Percentiles rank a stretch among this genome's conserved stretches.
Conservation (phyloP, 2,329 filamentous ascomycete species). For the Botrytis tulipae region DNA sequence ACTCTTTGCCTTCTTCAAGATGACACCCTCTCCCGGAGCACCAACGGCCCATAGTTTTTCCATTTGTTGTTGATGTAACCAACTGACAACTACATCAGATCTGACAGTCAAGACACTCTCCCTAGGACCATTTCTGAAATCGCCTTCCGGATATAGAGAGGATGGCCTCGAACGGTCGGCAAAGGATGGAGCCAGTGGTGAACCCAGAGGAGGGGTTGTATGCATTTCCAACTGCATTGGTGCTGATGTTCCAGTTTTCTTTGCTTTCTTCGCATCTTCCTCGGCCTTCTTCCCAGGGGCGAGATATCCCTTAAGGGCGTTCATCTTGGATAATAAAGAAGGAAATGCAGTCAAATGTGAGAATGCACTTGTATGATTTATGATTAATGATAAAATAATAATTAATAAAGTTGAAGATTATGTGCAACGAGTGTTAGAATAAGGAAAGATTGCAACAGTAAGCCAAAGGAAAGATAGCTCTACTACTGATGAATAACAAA, state of each 20-base stretch:
- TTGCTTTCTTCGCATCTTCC: neutral
- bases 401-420: neutral
- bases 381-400: neutral
- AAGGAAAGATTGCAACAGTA: neutral
- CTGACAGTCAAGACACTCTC: conserved; percentile 53
- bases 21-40: conserved; percentile 51
- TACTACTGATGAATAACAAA: neutral
- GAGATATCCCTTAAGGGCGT: conserved; percentile 21
- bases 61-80: conserved; percentile 60
- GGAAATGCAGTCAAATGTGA: neutral
- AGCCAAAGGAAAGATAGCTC: conserved; percentile 4
- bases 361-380: neutral
- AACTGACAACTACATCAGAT: conserved; percentile 62
- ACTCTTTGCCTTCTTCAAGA: conserved; percentile 52
- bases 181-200: neutral
- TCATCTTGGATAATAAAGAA: conserved; percentile 12
- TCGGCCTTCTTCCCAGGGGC: conserved; percentile 18
- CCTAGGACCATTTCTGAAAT: conserved; percentile 44
- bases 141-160: conserved; percentile 42
- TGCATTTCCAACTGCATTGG: neutral
- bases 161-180: conserved; percentile 21
- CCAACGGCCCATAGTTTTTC: conserved; percentile 52
- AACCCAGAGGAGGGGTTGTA: neutral
- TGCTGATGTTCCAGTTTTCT: neutral
- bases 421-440: neutral